Base-by-base conservation (phyloP, 2,329 filamentous ascomycete species). In the Grosmannia clavigera region DNA sequence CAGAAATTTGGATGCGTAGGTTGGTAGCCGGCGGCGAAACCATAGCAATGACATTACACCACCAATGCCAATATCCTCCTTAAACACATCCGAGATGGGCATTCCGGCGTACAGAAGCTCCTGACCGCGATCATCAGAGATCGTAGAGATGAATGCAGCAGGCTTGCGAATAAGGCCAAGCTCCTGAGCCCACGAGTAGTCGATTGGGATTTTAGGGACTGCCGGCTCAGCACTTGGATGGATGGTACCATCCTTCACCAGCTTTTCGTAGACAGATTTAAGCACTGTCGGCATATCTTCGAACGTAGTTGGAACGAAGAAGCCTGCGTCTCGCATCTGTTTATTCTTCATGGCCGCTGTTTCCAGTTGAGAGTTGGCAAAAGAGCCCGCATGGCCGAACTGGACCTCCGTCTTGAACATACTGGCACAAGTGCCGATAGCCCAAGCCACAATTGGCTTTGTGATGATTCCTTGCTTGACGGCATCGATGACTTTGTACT, bases 351-450 rank as follows among this genome's bases (percentile, higher is more conserved):
- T 83, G 62, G 89, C 87, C 61, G 94, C 94, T 63, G 94, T 97
- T 84, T 99, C 94, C 69, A 99, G 90, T 78, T 96, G 89, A 61
- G 94, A 99, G 85, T 99, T 99, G 82, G 94, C 94, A 68, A 96
- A 96, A 59, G 94, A 91, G 78, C 94, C 94, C 70, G 94, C 94
- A 80, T 99, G 94, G 71, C 94, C 94, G 78, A 99, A 99, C 77
- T 99, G 94, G 54, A 99, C 94, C 81, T 99, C 94, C 50, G 94
- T 99, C 87, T 96, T 97, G 82, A 99, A 95, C 91, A 99, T 94
- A 83, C 90, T 92, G 65, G 94, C 94, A 76, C 95, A 96, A 69
- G 94, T 99, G 81, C 94, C 94, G 71, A 99, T 99, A 67, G 94
- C 94, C 94, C 94, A 99, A 52, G 94, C 94, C 63, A 99, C 92